Conservation (phyloP, 768 basidiomycete species). For the Lactarius tabidus region DNA sequence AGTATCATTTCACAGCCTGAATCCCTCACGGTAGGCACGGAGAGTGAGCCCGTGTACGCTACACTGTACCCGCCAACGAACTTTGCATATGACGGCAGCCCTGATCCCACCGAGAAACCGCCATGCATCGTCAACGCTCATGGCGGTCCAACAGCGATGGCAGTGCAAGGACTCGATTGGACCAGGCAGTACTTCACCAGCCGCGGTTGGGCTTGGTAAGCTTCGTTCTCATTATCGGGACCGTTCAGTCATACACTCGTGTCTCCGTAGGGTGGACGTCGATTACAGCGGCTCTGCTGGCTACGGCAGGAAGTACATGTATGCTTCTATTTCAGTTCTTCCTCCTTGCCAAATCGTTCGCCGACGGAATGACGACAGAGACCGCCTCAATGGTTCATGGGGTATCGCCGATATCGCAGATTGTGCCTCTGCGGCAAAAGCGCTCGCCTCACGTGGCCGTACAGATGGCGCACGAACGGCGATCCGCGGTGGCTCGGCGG, state of each 20-base stretch:
- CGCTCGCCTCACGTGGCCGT: constrained; percentile 47
- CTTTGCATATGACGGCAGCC: constrained; percentile 5
- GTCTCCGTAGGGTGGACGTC: constrained; percentile 54
- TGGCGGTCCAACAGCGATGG: constrained; percentile 46
- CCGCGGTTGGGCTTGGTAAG: constrained; percentile 54
- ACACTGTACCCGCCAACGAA: constrained; percentile 17
- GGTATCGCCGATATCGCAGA: constrained; percentile 72
- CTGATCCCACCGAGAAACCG: constrained; percentile 11
- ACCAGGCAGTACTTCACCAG: constrained; percentile 29
- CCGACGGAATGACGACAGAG: constrained; percentile 26
- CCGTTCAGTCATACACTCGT: constrained; percentile 23
- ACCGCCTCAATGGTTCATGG: constrained; percentile 62
- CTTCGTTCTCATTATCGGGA: not conserved
- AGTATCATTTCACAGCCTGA: constrained; percentile 14
- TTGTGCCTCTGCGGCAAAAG: constrained; percentile 50
- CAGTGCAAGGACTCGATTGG: constrained; percentile 48
- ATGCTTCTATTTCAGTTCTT: constrained; percentile 13
- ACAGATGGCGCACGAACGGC: constrained; percentile 61
- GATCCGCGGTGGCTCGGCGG: constrained; percentile 70
- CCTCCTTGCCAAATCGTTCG: not conserved
- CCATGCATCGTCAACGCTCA: constrained; percentile 20
- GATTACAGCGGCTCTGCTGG: constrained; percentile 76
- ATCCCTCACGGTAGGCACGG: not conserved
- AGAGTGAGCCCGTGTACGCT: constrained; percentile 3
- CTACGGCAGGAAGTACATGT: constrained; percentile 66